Conservation (phyloP, 495 filamentous ascomycete species). For the Hyaloscypha finlandica region DNA sequence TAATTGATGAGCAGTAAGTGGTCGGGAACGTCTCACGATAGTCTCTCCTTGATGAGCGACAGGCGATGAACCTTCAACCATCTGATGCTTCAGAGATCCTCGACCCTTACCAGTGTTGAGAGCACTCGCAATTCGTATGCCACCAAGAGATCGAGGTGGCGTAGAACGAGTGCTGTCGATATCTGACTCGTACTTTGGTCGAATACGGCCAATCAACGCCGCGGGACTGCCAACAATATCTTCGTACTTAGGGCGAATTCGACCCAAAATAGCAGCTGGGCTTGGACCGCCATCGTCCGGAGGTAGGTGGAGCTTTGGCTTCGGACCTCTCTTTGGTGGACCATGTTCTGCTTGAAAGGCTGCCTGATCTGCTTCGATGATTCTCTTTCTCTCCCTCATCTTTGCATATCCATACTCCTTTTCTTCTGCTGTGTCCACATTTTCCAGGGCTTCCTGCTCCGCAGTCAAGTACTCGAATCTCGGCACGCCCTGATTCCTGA, state of each 20-base stretch:
- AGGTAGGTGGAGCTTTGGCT: conserved; percentile 57
- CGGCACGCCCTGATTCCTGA: conserved; percentile 79
- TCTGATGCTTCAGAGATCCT: conserved; percentile 49
- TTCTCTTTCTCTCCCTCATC: conserved; percentile 78
- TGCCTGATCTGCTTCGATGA: conserved; percentile 54
- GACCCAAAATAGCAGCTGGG: conserved; percentile 39
- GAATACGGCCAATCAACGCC: conserved; percentile 44
- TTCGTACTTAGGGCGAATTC: conserved; percentile 46
- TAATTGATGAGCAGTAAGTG: conserved; percentile 88
- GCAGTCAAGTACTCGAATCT: conserved; percentile 72
- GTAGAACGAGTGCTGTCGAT: conserved; percentile 59
- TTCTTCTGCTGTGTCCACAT: conserved; percentile 87
- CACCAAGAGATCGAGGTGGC: conserved; percentile 48
- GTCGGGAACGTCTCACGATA: conserved; percentile 64
- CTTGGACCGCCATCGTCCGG: conserved; percentile 53
- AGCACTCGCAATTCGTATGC: conserved; percentile 41
- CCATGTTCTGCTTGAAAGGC: conserved; percentile 41
- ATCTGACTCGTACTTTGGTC: conserved; percentile 59
- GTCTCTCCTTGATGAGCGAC: conserved; percentile 31
- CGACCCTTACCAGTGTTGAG: conserved; percentile 32
- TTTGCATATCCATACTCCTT: conserved; percentile 84
- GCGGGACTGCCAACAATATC: conserved; percentile 51
- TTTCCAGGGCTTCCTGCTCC: conserved; percentile 78
- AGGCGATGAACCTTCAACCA: conserved; percentile 54
- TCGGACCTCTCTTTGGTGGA: conserved; percentile 50